Base-by-base conservation (phyloP, 2,329 filamentous ascomycete genomes). In the Celoporthe dispersa region DNA sequence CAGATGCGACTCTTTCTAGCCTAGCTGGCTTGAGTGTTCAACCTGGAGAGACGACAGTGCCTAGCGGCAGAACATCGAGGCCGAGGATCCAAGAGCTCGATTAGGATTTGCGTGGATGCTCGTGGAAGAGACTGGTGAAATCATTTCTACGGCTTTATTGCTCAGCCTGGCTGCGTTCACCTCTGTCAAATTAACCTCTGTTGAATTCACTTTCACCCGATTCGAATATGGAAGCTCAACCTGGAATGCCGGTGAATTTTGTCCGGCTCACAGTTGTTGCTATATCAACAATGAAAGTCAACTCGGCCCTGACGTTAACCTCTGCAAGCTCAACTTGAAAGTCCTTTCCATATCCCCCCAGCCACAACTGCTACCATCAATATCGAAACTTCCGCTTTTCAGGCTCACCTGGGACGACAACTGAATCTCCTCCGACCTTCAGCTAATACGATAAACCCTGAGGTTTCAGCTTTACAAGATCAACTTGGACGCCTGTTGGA, bases 21-120 rank as follows among this genome's bases (percentile, higher is more conserved):
- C 73, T 88, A 73, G 81, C 81, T 60, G 86, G 86, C 0, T 75
- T 87, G 70, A 78, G 75, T 41, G 76, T 86, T 37, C 78, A 79
- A 69, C 81, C 80, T 59, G 74, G 74, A 37, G 59, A 59, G 25
- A 65, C 67, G 14, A 66, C 65, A 22, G 37, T 71, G 35, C 35
- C 60, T 1, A 71, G 35, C 51, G 67, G 73, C 55, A 65, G 61
- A 1, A 65, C 51, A 22, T 33, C 69, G 55, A 77, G 80, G 70
- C 83, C 84, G 22, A 81, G 81, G 69, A 86, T 91, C 70, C 88
- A 91, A 75, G 89, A 91, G 78, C 82, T 91, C 73, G 88, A 90
- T 76, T 91, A 64, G 62, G 3, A n/a, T 33, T 28, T 2, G 12
- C 9, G 14, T 1, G n/a, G 4, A n/a, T 33, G 57, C 2, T 37